phyloP scores from a whole-genome alignment of 768 basidiomycete genomes.

The Mycena amicta region DNA sequence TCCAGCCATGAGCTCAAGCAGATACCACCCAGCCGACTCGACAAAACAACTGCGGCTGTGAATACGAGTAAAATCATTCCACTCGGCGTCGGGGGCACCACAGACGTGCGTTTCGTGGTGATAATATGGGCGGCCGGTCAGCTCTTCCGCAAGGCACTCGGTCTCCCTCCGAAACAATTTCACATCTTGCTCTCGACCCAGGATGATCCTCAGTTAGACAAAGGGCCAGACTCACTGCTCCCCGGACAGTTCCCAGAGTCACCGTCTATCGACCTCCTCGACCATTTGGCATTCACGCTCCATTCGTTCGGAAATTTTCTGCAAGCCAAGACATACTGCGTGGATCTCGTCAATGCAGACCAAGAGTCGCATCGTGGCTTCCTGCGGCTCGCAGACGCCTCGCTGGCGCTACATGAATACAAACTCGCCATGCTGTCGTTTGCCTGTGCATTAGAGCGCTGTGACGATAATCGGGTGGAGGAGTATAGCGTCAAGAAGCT shows the following conservation, averaged over 20 bases:
- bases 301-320: slow-evolving; percentile 39
- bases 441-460: slow-evolving; percentile 47
- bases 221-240: slow-evolving; percentile 49
- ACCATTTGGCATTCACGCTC: slow-evolving; percentile 51
- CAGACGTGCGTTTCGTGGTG: slow-evolving; percentile 45
- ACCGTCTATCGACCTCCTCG: slow-evolving; percentile 39
- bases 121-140: slow-evolving; percentile 61
- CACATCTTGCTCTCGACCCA: slow-evolving; percentile 50
- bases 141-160: slow-evolving; percentile 48
- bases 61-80: slow-evolving; percentile 31
- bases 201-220: slow-evolving; percentile 48
- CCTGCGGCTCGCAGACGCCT: slow-evolving; percentile 52
- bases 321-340: slow-evolving; percentile 36
- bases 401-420: slow-evolving; percentile 31
- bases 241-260: slow-evolving; percentile 33
- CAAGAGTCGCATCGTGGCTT: slow-evolving; percentile 48
- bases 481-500: slow-evolving; percentile 50
- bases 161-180: slow-evolving; percentile 55
- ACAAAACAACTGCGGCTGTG: slow-evolving; percentile 4
- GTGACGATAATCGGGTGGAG: slow-evolving; percentile 37
- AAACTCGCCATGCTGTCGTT: slow-evolving; percentile 62
- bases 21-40: slow-evolving; percentile 16
- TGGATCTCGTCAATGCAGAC: slow-evolving; percentile 32
- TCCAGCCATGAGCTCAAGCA: slow-evolving; percentile 13
- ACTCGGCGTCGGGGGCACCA: slow-evolving; percentile 43